Conservation (phyloP, 768 basidiomycete genomes). For the Suillus occidentalis region DNA sequence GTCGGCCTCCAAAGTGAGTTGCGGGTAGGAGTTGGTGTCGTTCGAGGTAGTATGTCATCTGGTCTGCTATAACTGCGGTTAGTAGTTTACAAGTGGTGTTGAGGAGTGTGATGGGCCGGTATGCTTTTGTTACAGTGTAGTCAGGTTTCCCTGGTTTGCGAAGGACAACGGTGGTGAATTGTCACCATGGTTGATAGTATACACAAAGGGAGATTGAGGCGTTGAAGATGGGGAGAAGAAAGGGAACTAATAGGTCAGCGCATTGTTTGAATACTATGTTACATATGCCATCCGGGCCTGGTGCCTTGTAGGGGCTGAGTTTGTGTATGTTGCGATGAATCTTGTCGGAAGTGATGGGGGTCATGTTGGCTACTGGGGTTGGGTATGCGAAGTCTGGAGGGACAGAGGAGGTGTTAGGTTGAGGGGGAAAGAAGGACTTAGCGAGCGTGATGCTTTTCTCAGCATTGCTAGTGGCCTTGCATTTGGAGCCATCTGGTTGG, state of each 20-base stretch:
- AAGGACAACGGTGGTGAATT: no score
- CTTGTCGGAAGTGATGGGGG: neutral
- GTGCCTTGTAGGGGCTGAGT: neutral
- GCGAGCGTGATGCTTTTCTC: neutral
- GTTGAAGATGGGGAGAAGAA: slow-evolving; percentile 10
- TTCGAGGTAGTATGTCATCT: no score
- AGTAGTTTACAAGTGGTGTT: no score
- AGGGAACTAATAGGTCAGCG: neutral
- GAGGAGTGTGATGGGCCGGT: no score
- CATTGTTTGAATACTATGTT: slow-evolving; percentile 25
- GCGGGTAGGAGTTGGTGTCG: no score
- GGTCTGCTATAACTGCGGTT: no score
- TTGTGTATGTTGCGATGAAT: neutral
- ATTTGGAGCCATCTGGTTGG: rapidly evolving
- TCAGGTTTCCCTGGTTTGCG: no score
- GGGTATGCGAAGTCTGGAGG: neutral
- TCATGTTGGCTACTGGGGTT: neutral
- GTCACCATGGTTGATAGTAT: no score
- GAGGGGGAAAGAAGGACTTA: neutral
- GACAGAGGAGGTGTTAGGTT: neutral
- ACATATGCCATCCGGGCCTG: slow-evolving; percentile 8
- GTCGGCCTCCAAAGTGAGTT: no score
- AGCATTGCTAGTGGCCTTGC: neutral
- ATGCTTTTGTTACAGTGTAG: no score
- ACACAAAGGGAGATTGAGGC: slow-evolving; percentile 1